Percentiles rank a stretch among this genome's conserved stretches.
Evolutionary conservation across 164 flowering plant genomes (phyloP).

Genomic region (Annona squamosa): DNA sequence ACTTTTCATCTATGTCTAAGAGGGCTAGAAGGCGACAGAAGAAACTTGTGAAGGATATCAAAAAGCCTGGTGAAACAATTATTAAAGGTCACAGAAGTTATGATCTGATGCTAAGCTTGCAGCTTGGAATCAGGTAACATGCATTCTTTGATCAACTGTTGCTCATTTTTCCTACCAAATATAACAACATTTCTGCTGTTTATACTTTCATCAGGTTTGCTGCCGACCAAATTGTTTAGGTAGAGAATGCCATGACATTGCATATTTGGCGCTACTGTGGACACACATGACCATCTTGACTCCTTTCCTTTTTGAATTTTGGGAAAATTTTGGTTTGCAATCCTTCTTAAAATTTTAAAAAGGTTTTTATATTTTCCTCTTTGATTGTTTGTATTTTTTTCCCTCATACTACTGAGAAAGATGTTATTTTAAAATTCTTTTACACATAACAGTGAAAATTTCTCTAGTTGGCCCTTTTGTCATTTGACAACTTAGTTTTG

Average conservation of each 20-base stretch:
- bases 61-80: constrained; percentile 87
- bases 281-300: not conserved
- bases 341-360: not conserved
- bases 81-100: constrained; percentile 97
- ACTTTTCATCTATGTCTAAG: constrained; percentile 55
- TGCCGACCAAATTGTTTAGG: too few relatives aligned
- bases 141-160: not conserved
- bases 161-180: not conserved
- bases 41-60: constrained; percentile 68
- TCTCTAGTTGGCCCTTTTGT: not conserved
- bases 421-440: not conserved
- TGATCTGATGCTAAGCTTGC: constrained; percentile 95
- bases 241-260: too few relatives aligned
- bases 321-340: not conserved
- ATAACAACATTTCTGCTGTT: not conserved
- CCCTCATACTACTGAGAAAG: not conserved
- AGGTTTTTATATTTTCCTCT: not conserved
- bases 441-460: not conserved
- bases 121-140: constrained; percentile 90
- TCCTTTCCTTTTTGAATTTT: not conserved
- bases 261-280: not conserved
- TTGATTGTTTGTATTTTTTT: not conserved
- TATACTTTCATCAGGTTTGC: not conserved
- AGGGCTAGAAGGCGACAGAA: constrained; percentile 60
- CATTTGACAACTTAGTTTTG: not conserved